A percentile compares a stretch with the other conserved stretches of the same genome.
phyloP scores from a whole-genome alignment of 163 green algal species.

The Scenedesmus sp. region DNA sequence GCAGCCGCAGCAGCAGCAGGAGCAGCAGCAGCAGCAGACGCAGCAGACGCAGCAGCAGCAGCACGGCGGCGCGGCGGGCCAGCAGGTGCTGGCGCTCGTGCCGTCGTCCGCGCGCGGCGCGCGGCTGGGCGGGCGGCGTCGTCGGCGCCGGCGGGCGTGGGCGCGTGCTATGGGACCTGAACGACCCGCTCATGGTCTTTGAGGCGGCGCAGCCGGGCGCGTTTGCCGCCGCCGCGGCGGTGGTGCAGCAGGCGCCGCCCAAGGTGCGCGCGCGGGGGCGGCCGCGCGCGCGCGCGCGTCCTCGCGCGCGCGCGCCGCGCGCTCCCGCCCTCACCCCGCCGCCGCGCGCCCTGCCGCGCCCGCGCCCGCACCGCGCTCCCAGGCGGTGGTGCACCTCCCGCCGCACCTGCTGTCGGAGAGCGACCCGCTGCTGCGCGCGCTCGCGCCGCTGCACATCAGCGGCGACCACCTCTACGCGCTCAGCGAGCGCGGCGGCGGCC shows the following conservation, averaged over 20 bases:
- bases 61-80: too few species aligned
- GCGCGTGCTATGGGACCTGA: slow-evolving; percentile 40
- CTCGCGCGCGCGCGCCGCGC: too few species aligned
- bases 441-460: slow-evolving; percentile 36
- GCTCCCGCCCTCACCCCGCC: too few species aligned
- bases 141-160: too few species aligned
- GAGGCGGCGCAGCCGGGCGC: background rate
- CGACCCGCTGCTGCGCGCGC: slow-evolving; percentile 21
- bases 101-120: too few species aligned
- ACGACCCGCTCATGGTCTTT: slow-evolving; percentile 45
- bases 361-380: background rate
- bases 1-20: background rate
- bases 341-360: too few species aligned
- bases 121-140: too few species aligned
- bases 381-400: slow-evolving; percentile 18
- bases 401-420: slow-evolving; percentile 19
- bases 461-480: slow-evolving; percentile 25
- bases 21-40: slow-evolving; percentile 17
- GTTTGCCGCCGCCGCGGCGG: slow-evolving; percentile 10
- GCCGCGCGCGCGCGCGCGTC: too few species aligned
- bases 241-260: slow-evolving; percentile 15
- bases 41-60: slow-evolving; percentile 13
- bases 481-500: background rate
- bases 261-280: background rate
- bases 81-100: background rate